These are phyloP conservation scores for Epichloe festucae DNA, from an alignment of 2,329 filamentous ascomycete genomes.

Conservation along the genomic window DNA sequence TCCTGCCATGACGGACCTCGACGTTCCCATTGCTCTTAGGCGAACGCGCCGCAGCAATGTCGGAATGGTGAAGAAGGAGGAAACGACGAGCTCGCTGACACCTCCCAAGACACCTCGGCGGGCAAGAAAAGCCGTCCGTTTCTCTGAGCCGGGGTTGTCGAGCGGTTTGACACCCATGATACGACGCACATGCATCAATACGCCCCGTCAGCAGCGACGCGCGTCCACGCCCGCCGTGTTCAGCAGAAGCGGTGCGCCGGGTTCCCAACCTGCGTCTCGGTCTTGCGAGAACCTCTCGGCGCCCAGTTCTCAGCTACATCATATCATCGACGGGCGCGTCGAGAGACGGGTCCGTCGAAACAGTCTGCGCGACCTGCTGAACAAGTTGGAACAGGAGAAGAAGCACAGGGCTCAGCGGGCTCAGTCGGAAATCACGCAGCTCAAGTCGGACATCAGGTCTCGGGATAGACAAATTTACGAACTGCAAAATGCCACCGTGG, in stretches of 20 bases:
- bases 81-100: constrained; percentile 7
- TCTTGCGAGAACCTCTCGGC: constrained; percentile 20
- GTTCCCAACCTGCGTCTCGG: constrained; percentile 6
- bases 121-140: constrained; percentile 39
- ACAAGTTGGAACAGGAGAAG: constrained; percentile 35
- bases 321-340: constrained; percentile 43
- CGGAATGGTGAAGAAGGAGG: constrained; percentile 15
- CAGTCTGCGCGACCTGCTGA: constrained; percentile 45
- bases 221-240: constrained; percentile 28
- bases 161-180: constrained; percentile 49
- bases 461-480: constrained; percentile 41
- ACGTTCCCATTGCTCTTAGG: constrained; percentile 43
- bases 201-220: constrained; percentile 25
- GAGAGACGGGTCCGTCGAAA: constrained; percentile 44
- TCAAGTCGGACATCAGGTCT: constrained; percentile 34
- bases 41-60: constrained; percentile 35
- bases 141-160: constrained; percentile 42
- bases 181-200: constrained; percentile 33
- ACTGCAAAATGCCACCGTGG: constrained; percentile 35
- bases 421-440: constrained; percentile 33
- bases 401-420: constrained; percentile 24
- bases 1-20: constrained; percentile 23
- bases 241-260: constrained; percentile 7
- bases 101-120: constrained; percentile 18
- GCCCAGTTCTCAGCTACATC: constrained; percentile 28